phyloP scores from a whole-genome alignment of 805 yeast genomes.

The Saccharomycodes ludwigii region DNA sequence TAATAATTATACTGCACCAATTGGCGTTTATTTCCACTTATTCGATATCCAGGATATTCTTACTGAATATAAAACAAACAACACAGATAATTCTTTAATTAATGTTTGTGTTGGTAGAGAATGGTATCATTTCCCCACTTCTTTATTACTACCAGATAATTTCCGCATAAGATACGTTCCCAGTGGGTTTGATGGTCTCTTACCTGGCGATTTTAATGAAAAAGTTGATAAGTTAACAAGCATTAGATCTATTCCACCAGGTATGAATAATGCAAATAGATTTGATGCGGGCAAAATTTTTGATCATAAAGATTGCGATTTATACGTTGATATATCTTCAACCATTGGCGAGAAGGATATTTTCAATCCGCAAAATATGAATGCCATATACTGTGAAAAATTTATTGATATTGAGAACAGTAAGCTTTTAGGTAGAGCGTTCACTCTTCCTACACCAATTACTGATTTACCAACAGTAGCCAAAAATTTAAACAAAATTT shows the following conservation, averaged over 20 bases:
- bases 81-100: slow-evolving; percentile 13
- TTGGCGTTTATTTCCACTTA: slow-evolving; percentile 37
- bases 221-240: slow-evolving; percentile 18
- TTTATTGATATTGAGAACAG: slow-evolving; percentile 45
- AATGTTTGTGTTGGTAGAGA: slow-evolving; percentile 88
- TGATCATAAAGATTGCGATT: slow-evolving; percentile 46
- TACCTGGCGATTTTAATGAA: slow-evolving; percentile 79
- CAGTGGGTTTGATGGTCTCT: slow-evolving; percentile 73
- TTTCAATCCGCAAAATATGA: slow-evolving; percentile 15
- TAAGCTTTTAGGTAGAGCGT: slow-evolving; percentile 38
- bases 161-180: slow-evolving; percentile 54
- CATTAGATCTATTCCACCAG: slow-evolving; percentile 40
- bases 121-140: slow-evolving; percentile 88
- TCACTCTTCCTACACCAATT: slow-evolving; percentile 36
- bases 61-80: neutral
- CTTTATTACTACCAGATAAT: slow-evolving; percentile 62
- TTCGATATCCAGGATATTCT: slow-evolving; percentile 10
- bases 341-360: slow-evolving; percentile 26
- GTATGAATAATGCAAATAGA: slow-evolving; percentile 65
- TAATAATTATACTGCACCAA: slow-evolving; percentile 62
- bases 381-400: slow-evolving; percentile 31
- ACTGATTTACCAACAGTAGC: slow-evolving; percentile 16
- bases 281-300: slow-evolving; percentile 50
- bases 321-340: slow-evolving; percentile 46
- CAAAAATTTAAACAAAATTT: slow-evolving; percentile 11